A percentile compares a stretch with the other conserved stretches of the same genome.
Conservation (phyloP, 2,329 filamentous ascomycete genomes). For the Paecilomyces formosus region DNA sequence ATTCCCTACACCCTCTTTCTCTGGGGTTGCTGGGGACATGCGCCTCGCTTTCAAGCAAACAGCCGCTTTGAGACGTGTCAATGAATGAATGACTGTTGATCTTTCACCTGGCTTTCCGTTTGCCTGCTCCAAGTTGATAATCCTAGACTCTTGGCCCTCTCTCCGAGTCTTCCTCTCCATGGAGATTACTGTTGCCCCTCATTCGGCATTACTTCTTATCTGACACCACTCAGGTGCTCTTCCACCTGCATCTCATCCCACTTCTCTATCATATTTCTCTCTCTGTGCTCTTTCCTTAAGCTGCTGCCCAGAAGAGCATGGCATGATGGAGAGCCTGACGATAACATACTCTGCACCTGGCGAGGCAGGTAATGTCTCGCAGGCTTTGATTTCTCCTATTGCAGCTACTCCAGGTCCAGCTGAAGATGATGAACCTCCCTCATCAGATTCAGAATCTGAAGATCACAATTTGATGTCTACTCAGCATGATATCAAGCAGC, state of each 20-base stretch:
- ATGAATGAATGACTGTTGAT: not conserved
- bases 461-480: slow-evolving; percentile 11
- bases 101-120: not conserved
- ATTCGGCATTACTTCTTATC: not conserved
- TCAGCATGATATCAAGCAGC: slow-evolving; percentile 29
- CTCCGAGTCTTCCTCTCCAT: not conserved
- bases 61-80: not conserved
- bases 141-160: not conserved
- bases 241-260: not conserved
- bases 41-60: not conserved
- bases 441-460: slow-evolving; percentile 23
- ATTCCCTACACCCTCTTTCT: not conserved
- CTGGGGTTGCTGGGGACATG: not conserved
- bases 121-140: not conserved
- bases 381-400: not conserved
- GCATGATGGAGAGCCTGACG: not conserved
- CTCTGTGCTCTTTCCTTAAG: not conserved
- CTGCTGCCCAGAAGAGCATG: not conserved
- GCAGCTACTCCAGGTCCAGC: not conserved
- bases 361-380: slow-evolving; percentile 4
- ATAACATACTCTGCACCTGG: not conserved
- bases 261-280: not conserved
- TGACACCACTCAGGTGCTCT: not conserved
- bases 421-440: slow-evolving; percentile 5
- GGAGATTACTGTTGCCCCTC: not conserved